A percentile compares a stretch with the other conserved stretches of the same genome.
Conservation (phyloP, 2,329 filamentous ascomycete genomes). For the Didymella glomerata region DNA sequence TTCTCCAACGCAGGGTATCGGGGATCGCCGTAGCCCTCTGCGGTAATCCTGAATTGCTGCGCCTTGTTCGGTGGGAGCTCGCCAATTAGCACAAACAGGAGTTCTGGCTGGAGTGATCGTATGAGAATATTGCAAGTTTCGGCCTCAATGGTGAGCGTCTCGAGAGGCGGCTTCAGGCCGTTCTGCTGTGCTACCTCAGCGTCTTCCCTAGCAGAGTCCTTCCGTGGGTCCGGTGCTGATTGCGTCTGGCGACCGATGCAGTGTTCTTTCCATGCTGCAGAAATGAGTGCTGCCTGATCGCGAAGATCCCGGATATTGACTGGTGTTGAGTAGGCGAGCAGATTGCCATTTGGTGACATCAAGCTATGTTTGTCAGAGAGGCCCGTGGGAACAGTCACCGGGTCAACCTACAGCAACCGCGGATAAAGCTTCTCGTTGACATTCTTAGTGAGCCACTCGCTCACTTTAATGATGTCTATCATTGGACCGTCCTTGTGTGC, state of each 20-base stretch:
- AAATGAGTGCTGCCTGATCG: constrained; percentile 59
- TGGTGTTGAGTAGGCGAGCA: constrained; percentile 59
- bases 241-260: constrained; percentile 31
- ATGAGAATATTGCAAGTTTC: constrained; percentile 57
- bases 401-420: constrained; percentile 52
- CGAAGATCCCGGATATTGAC: constrained; percentile 59
- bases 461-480: constrained; percentile 56
- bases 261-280: constrained; percentile 60
- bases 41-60: constrained; percentile 53
- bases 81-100: constrained; percentile 59
- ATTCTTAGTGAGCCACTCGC: constrained; percentile 56
- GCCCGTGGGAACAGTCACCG: neutral
- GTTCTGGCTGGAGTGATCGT: constrained; percentile 56
- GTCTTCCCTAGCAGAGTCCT: constrained; percentile 21
- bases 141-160: constrained; percentile 58
- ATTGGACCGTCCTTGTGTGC: constrained; percentile 40
- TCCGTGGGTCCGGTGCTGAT: constrained; percentile 22
- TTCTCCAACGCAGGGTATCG: constrained; percentile 47
- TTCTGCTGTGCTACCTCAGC: constrained; percentile 18
- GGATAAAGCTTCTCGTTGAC: constrained; percentile 55
- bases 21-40: constrained; percentile 53
- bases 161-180: constrained; percentile 41
- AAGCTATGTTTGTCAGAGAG: constrained; percentile 45
- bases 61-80: constrained; percentile 55
- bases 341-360: constrained; percentile 61